phyloP scores from a whole-genome alignment of 495 filamentous ascomycete genomes.

The Parathielavia hyrcaniae region DNA sequence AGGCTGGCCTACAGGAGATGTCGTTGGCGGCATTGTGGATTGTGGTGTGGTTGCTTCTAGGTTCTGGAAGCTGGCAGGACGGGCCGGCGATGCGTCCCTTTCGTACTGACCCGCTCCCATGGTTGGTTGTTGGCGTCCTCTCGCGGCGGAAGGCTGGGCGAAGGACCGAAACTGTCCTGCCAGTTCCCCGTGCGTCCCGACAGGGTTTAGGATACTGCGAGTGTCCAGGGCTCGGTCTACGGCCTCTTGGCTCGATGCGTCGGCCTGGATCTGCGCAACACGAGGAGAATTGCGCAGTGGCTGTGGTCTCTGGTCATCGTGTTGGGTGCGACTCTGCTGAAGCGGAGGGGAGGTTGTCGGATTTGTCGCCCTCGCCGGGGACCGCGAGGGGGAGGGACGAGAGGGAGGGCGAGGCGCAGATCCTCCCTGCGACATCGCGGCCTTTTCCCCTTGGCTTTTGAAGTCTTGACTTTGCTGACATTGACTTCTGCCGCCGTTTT shows the following conservation, averaged over 20 bases:
- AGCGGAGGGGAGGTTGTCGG: slow-evolving; percentile 26
- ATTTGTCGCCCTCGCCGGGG: slow-evolving; percentile 27
- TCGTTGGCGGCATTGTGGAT: slow-evolving; percentile 21
- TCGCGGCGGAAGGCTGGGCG: slow-evolving; percentile 11
- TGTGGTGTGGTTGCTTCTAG: slow-evolving; percentile 29
- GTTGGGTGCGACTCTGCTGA: slow-evolving; percentile 21
- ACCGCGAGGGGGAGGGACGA: slow-evolving; percentile 31
- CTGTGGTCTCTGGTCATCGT: slow-evolving; percentile 25
- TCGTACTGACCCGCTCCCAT: slow-evolving; percentile 29
- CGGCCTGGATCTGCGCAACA: slow-evolving; percentile 26
- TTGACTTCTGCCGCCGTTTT: slow-evolving; percentile 39
- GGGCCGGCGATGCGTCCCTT: slow-evolving; percentile 31
- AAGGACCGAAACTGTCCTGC: slow-evolving; percentile 22
- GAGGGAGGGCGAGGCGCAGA: slow-evolving; percentile 46
- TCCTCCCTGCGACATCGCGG: slow-evolving; percentile 56
- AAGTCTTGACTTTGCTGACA: slow-evolving; percentile 47
- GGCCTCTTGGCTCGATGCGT: slow-evolving; percentile 32
- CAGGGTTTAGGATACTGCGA: slow-evolving; percentile 48
- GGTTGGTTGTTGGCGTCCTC: slow-evolving; percentile 16
- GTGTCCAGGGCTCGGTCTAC: slow-evolving; percentile 43
- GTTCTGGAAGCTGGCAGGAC: slow-evolving; percentile 26
- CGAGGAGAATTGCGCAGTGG: slow-evolving; percentile 31
- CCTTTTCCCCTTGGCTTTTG: slow-evolving; percentile 51
- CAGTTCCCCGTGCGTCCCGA: slow-evolving; percentile 28
- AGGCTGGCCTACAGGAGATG: slow-evolving; percentile 30